Conservation (phyloP, 2,329 filamentous ascomycete genomes). For the Diaporthe citri region DNA sequence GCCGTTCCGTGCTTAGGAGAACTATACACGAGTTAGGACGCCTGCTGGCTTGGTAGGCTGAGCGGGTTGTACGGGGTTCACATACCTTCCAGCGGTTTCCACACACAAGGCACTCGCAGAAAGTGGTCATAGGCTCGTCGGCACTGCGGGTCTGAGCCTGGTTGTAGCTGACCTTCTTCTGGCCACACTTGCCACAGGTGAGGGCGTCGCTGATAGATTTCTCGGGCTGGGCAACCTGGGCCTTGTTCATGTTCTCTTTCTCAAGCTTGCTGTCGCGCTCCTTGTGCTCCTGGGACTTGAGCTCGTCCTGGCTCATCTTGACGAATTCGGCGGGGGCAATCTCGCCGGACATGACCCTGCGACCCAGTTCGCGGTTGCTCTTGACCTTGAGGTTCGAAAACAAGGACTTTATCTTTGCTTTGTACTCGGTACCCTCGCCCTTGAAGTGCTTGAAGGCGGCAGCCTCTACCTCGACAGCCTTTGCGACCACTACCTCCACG, state of each 20-base stretch:
- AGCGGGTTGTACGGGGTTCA: constrained; percentile 43
- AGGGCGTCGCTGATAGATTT: constrained; percentile 91
- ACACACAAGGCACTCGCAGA: constrained; percentile 78
- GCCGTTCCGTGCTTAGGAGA: constrained; percentile 44
- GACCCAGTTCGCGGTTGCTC: constrained; percentile 82
- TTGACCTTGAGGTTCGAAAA: constrained; percentile 97
- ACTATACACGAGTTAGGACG: constrained; percentile 42
- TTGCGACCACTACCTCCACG: constrained; percentile 77
- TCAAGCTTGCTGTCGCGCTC: constrained; percentile 81
- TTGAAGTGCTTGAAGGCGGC: constrained; percentile 80
- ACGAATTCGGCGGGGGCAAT: constrained; percentile 83
- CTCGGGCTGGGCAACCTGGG: constrained; percentile 92
- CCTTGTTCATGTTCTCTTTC: constrained; percentile 96
- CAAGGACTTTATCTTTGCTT: constrained; percentile 89
- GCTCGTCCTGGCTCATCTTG: constrained; percentile 87
- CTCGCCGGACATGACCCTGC: constrained; percentile 79
- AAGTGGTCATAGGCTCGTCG: constrained; percentile 91
- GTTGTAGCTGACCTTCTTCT: constrained; percentile 95
- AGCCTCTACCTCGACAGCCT: constrained; percentile 84
- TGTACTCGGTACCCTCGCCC: constrained; percentile 81
- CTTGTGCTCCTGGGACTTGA: constrained; percentile 87
- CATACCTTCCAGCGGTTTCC: constrained; percentile 80
- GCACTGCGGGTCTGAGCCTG: constrained; percentile 96
- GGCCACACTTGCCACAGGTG: constrained; percentile 90
- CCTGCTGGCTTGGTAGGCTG: constrained; percentile 34